Conservation (phyloP, 148 eudicot species). For the Rhododendron molle region DNA sequence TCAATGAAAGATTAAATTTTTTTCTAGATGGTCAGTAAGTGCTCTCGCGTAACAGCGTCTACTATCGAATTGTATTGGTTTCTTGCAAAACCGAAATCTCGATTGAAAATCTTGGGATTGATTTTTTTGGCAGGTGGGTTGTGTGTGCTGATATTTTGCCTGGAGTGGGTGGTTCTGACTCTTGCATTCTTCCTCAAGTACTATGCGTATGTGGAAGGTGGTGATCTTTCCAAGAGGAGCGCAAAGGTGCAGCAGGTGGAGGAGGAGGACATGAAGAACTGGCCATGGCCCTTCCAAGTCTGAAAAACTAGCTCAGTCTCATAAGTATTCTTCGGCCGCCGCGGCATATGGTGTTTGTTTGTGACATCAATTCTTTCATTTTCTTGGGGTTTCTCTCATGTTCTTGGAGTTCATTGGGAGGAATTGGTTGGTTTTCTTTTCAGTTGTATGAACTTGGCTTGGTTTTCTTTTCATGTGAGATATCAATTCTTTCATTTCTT, state of each 20-base stretch:
- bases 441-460: no score
- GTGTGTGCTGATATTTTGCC: conserved; percentile 33
- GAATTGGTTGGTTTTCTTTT: no score
- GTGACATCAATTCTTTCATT: no score
- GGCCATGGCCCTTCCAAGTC: conserved; percentile 37
- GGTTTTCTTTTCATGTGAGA: no score
- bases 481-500: no score
- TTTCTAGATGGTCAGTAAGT: no score
- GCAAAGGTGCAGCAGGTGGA: conserved; percentile 27
- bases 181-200: conserved; percentile 45
- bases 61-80: no score
- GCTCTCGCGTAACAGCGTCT: no score
- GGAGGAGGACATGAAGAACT: conserved; percentile 33
- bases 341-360: not conserved
- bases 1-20: no score
- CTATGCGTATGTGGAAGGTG: conserved; percentile 12
- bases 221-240: conserved; percentile 15
- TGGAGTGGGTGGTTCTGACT: conserved; percentile 49
- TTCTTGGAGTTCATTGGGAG: no score
- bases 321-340: not conserved
- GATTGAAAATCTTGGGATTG: not conserved
- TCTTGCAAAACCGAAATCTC: not conserved
- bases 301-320: not conserved
- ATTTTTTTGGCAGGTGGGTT: conserved; percentile 30
- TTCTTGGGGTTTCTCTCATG: no score